These are phyloP conservation scores for Pilaira anomala DNA, from an alignment of 192 early-diverging fungal genomes.

Conservation along the genomic window DNA sequence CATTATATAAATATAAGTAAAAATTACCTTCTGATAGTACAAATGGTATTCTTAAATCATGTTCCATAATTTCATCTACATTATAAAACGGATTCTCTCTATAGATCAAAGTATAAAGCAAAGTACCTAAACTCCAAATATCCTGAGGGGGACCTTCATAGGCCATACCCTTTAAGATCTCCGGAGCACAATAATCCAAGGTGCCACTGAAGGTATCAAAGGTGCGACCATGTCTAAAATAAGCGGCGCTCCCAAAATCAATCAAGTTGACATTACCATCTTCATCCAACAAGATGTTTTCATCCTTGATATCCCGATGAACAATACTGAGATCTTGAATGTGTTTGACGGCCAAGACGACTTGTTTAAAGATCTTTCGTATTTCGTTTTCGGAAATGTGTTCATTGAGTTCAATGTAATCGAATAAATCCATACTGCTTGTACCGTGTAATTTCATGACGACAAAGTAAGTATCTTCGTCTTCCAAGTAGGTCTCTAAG, in stretches of 20 bases:
- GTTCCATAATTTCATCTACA: slow-evolving; percentile 52
- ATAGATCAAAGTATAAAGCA: slow-evolving; percentile 78
- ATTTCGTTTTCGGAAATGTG: slow-evolving; percentile 31
- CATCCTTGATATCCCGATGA: slow-evolving; percentile 80
- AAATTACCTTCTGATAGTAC: slow-evolving; percentile 14
- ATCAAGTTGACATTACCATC: slow-evolving; percentile 63
- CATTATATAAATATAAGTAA: too few relatives aligned
- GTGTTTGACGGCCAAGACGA: slow-evolving; percentile 37
- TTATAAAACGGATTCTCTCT: slow-evolving; percentile 63
- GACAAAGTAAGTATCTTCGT: slow-evolving; percentile 60
- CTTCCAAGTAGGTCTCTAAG: slow-evolving; percentile 63
- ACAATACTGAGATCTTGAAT: slow-evolving; percentile 59
- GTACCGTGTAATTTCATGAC: slow-evolving; percentile 55
- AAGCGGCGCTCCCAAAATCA: slow-evolving; percentile 80
- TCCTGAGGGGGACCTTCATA: slow-evolving; percentile 85
- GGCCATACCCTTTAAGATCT: slow-evolving; percentile 77
- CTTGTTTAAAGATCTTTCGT: slow-evolving; percentile 35
- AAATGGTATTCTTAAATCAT: slow-evolving; percentile 42
- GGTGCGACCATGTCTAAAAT: slow-evolving; percentile 51
- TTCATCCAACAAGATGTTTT: slow-evolving; percentile 74
- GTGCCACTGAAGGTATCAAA: slow-evolving; percentile 78
- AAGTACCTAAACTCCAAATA: slow-evolving; percentile 81
- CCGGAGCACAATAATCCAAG: slow-evolving; percentile 73
- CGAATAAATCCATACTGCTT: slow-evolving; percentile 42
- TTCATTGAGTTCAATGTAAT: slow-evolving; percentile 42